Conservation (phyloP, 2,329 filamentous ascomycete species). For the Lachnum nothofagi region DNA sequence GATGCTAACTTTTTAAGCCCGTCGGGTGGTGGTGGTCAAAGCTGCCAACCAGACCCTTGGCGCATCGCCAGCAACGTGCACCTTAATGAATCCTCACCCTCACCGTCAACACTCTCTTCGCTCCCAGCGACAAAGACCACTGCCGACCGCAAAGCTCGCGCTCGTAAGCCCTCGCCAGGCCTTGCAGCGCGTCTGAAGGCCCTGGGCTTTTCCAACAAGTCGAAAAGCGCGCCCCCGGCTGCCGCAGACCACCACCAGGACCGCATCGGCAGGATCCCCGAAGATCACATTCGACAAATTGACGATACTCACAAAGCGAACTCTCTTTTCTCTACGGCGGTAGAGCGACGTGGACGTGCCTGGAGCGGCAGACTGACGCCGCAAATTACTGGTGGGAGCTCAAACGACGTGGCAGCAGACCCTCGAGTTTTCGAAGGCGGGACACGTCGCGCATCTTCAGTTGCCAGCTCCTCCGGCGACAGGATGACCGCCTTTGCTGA, state of each 20-base stretch:
- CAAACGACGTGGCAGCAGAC: constrained; percentile 22
- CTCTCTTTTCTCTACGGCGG: constrained; percentile 41
- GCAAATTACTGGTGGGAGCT: constrained; percentile 28
- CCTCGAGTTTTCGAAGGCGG: constrained; percentile 23
- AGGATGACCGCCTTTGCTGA: constrained; percentile 31
- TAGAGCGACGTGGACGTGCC: constrained; percentile 63
- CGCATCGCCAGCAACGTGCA: too few relatives aligned
- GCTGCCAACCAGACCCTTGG: too few relatives aligned
- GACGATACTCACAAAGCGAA: constrained; percentile 61
- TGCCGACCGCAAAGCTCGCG: constrained; percentile 24
- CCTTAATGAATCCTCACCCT: too few relatives aligned
- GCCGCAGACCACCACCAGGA: too few relatives aligned
- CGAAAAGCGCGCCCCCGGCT: constrained; percentile 26
- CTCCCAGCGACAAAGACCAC: constrained; percentile 19
- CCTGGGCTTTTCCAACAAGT: constrained; percentile 46
- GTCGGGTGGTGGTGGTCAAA: too few relatives aligned
- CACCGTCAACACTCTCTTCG: too few relatives aligned
- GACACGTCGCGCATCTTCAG: constrained; percentile 23
- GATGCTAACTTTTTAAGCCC: too few relatives aligned
- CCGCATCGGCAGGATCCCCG: constrained; percentile 63
- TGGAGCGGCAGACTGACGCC: constrained; percentile 52
- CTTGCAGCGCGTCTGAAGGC: constrained; percentile 61
- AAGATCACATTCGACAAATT: constrained; percentile 64
- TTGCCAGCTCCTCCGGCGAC: constrained; percentile 23
- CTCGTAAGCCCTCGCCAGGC: constrained; percentile 58